Evolutionary conservation across 441 rosid genomes (phyloP).

Genomic region (Brassica balearica): DNA sequence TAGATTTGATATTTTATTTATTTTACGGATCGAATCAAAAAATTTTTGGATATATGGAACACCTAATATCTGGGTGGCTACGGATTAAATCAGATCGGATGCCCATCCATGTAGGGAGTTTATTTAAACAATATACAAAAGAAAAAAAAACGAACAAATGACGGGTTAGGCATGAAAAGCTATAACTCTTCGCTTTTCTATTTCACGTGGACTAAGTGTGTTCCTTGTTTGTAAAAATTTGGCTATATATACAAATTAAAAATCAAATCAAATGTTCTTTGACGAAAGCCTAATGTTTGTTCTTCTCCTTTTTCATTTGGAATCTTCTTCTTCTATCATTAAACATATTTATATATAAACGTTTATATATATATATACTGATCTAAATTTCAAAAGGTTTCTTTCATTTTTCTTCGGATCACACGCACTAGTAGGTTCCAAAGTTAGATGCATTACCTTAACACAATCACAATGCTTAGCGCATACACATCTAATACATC

Average conservation of each 20-base stretch:
- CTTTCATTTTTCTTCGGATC: constrained; percentile 1
- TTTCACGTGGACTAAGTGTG: constrained; percentile 10
- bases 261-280: not conserved
- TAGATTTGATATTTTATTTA: no score
- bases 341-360: not conserved
- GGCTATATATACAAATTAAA: not conserved
- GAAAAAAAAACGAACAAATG: not conserved
- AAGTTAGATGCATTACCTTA: not conserved
- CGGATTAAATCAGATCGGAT: no score
- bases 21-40: no score
- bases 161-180: constrained; percentile 10
- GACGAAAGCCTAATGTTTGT: constrained; percentile 4
- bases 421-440: not conserved
- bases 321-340: constrained; percentile 21
- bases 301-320: constrained; percentile 8
- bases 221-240: constrained; percentile 13
- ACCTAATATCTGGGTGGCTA: no score
- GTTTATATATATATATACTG: not conserved
- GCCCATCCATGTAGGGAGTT: not conserved
- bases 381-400: not conserved
- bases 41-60: no score
- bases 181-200: not conserved
- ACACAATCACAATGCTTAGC: constrained; percentile 19
- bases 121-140: constrained; percentile 6
- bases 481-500: constrained; percentile 20